A percentile compares a stretch with the other conserved stretches of the same genome.
These are phyloP conservation scores for Penicillium rolfsii DNA, from an alignment of 2,329 filamentous ascomycete genomes.

Conservation along the genomic window DNA sequence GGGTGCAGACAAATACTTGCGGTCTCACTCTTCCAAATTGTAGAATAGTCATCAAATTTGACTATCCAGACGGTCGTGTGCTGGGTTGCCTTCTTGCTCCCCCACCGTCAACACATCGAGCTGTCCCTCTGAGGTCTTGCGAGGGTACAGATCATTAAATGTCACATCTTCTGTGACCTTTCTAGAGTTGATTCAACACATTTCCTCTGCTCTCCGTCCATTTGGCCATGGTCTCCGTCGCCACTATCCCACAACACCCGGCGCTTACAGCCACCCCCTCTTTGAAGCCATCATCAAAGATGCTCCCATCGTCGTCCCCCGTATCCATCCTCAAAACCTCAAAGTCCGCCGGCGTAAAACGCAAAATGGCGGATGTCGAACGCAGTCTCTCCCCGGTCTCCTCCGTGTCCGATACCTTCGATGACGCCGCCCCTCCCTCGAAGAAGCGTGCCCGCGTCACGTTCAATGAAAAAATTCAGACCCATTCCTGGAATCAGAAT, in stretches of 20 bases:
- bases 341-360: conserved; percentile 40
- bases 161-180: conserved; percentile 20
- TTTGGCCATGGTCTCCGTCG: conserved; percentile 41
- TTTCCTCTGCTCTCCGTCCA: conserved; percentile 1
- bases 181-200: conserved; percentile 9
- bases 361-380: conserved; percentile 43
- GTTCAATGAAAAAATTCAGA: conserved; percentile 47
- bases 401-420: conserved; percentile 34
- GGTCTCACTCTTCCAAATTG: conserved; percentile 13
- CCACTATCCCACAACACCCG: conserved; percentile 33
- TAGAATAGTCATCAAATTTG: conserved; percentile 14
- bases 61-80: conserved; percentile 29
- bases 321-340: conserved; percentile 44
- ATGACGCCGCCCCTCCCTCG: conserved; percentile 33
- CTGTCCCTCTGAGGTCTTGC: conserved; percentile 9
- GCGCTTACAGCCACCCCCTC: conserved; percentile 31
- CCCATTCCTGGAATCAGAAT: conserved; percentile 42
- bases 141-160: conserved; percentile 27
- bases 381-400: conserved; percentile 38
- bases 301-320: conserved; percentile 38
- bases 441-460: conserved; percentile 50
- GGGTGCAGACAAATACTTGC: conserved; percentile 27
- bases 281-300: conserved; percentile 32
- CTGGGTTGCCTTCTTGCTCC: conserved; percentile 23
- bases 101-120: conserved; percentile 16